Evolutionary conservation across 768 basidiomycete genomes (phyloP).

Genomic region (Auriscalpium microsporum): DNA sequence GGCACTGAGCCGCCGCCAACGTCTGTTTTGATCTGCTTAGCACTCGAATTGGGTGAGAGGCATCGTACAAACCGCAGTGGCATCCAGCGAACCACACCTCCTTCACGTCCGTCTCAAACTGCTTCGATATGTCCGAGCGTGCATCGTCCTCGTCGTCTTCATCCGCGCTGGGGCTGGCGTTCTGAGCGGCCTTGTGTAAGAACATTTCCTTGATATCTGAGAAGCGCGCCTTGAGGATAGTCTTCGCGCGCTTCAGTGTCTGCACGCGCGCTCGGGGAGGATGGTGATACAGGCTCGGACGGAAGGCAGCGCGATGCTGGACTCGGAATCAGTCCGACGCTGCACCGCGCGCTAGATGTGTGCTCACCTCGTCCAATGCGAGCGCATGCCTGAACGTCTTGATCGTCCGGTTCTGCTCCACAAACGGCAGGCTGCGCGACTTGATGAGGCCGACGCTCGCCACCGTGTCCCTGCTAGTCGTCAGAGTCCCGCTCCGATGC

Average conservation of each 20-base stretch:
- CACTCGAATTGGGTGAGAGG: not conserved
- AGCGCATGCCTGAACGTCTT: slow-evolving; percentile 71
- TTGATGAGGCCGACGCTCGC: slow-evolving; percentile 63
- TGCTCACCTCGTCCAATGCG: slow-evolving; percentile 62
- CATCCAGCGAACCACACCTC: slow-evolving; percentile 16
- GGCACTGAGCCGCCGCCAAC: slow-evolving; percentile 7
- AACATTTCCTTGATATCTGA: not conserved
- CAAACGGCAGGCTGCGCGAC: slow-evolving; percentile 57
- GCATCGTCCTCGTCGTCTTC: not conserved
- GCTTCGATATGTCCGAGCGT: not conserved
- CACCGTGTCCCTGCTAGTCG: slow-evolving; percentile 59
- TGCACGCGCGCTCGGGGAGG: slow-evolving; percentile 13
- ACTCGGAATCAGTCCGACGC: not conserved
- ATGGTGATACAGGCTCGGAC: slow-evolving; percentile 57
- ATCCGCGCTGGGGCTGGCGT: too few species aligned
- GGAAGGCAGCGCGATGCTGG: slow-evolving; percentile 59
- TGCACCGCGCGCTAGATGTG: not conserved
- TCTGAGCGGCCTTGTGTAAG: not conserved
- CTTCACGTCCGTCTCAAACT: slow-evolving; percentile 3
- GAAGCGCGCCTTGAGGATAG: too few species aligned
- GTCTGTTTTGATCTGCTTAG: slow-evolving; percentile 1
- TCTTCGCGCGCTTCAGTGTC: not conserved
- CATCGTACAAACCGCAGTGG: slow-evolving; percentile 6
- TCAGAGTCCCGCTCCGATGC: not conserved
- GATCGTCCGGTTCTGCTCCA: slow-evolving; percentile 53